These are phyloP conservation scores for Blastobotrys arbuscula DNA, from an alignment of 1,139 yeast species.

Conservation along the genomic window DNA sequence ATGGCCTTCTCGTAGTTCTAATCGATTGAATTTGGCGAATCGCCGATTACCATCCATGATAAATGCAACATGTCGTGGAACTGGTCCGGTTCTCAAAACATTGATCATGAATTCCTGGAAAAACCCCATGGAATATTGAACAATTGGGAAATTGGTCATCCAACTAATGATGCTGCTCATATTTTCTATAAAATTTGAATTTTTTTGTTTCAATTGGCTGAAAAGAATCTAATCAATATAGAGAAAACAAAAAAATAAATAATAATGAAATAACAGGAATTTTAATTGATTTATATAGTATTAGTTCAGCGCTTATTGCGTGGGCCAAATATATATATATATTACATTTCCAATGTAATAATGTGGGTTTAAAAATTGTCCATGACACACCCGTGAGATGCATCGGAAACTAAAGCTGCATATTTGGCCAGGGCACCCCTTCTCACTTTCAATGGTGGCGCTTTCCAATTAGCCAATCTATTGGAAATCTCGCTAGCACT, in stretches of 20 bases:
- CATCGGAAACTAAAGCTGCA: constrained; percentile 71
- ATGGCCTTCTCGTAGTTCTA: constrained; percentile 86
- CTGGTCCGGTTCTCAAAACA: constrained; percentile 64
- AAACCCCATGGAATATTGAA: constrained; percentile 24
- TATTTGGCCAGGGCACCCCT: constrained; percentile 82
- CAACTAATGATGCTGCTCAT: constrained; percentile 17
- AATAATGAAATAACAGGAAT: neutral
- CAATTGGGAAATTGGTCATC: constrained; percentile 23
- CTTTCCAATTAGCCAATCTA: constrained; percentile 64
- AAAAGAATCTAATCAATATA: too few relatives aligned
- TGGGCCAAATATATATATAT: neutral
- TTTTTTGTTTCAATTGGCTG: neutral
- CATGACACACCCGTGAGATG: constrained; percentile 80
- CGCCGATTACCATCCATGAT: constrained; percentile 97
- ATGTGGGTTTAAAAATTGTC: constrained; percentile 36
- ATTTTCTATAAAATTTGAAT: neutral
- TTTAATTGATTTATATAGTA: neutral
- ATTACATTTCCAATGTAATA: neutral
- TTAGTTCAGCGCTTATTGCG: neutral
- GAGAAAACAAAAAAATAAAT: too few relatives aligned
- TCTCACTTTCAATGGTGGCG: constrained; percentile 72
- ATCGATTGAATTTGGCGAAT: constrained; percentile 64
- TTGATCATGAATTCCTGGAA: constrained; percentile 24
- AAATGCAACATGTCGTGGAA: constrained; percentile 86
- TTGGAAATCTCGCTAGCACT: constrained; percentile 54